Base-by-base conservation (phyloP, 1,139 yeast genomes). In the Magnusiomyces tetraspermus region DNA sequence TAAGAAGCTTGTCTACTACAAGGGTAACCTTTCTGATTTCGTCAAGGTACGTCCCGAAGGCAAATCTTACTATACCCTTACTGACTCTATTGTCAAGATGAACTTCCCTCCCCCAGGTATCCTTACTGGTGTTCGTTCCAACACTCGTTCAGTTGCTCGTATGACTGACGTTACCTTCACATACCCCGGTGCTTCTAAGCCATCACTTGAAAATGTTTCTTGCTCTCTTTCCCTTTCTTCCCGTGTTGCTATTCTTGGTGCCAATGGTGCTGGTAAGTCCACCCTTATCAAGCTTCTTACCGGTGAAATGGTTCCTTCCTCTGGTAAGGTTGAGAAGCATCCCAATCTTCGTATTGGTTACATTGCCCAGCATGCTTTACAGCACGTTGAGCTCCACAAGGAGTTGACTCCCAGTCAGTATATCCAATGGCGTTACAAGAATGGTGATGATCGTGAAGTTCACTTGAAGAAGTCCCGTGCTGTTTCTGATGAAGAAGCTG, bases 201-300 rank as follows among this genome's bases (percentile, higher is more conserved):
- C 97, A 33, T 87, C 96, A 2, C 76, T 92, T 63, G 66, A 69
- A 30, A 67, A 87, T 66, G 95, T 89, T 50, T 83, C 96, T 2
- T 87, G 95, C 71, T 85, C 96, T 15, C 77, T 92, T 58, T 85
- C 96, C 1, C 76, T 92, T 58, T 86, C 96, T 19, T 90, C 97
- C 44, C 85, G 98, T 73, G 96, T 92, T 59, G 98, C 97, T 47
- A 83, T 92, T 64, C 73, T 92, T 58, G 98, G 98, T 53, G 97
- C 98, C 59, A 92, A 92, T 69, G 98, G 98, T 77, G 98, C 98
- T 54, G 98, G 98, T 75, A 92, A 92, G 70, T 88, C 97, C 6
- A 92, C 98, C 21, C 77, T 92, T 65, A 92, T 92, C 71, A 92
- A 92, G 71, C 76, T 90, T 52, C 77, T 92, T 63, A 92, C 97